A percentile compares a stretch with the other conserved stretches of the same genome.
Conservation (phyloP, 192 early-diverging fungal species). For the Coemansia sp. region DNA sequence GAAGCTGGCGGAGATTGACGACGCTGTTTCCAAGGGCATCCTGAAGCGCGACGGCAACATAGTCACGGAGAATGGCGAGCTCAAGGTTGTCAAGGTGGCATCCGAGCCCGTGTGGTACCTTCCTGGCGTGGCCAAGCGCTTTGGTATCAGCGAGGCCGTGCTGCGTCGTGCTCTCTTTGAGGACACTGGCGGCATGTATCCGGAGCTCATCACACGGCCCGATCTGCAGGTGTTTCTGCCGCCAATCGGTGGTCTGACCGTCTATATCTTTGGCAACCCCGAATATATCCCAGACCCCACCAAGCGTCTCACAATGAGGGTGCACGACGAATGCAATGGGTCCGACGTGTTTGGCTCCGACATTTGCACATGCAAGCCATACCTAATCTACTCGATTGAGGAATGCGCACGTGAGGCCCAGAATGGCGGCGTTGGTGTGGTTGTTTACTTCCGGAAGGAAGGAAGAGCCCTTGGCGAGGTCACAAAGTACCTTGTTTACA, state of each 20-base stretch:
- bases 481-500: slow-evolving; percentile 95
- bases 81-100: slow-evolving; percentile 89
- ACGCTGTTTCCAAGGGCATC: slow-evolving; percentile 60
- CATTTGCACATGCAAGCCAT: slow-evolving; percentile 83
- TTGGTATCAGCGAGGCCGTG: slow-evolving; percentile 81
- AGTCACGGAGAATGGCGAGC: slow-evolving; percentile 75
- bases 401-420: slow-evolving; percentile 88
- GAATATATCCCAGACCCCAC: slow-evolving; percentile 76
- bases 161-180: slow-evolving; percentile 86
- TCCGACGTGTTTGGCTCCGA: slow-evolving; percentile 85
- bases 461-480: slow-evolving; percentile 93
- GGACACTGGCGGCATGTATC: slow-evolving; percentile 94
- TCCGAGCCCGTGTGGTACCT: slow-evolving; percentile 95
- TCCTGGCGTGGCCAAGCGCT: slow-evolving; percentile 86
- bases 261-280: slow-evolving; percentile 92
- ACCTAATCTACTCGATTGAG: slow-evolving; percentile 86
- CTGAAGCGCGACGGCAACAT: slow-evolving; percentile 81
- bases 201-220: slow-evolving; percentile 88
- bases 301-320: slow-evolving; percentile 79
- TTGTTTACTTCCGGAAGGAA: slow-evolving; percentile 96
- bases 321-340: slow-evolving; percentile 97
- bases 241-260: slow-evolving; percentile 88
- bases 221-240: slow-evolving; percentile 93
- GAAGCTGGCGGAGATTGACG: slow-evolving; percentile 88
- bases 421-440: slow-evolving; percentile 88